Base-by-base conservation (phyloP, 305 asterid species). In the Plantago lanceolata region DNA sequence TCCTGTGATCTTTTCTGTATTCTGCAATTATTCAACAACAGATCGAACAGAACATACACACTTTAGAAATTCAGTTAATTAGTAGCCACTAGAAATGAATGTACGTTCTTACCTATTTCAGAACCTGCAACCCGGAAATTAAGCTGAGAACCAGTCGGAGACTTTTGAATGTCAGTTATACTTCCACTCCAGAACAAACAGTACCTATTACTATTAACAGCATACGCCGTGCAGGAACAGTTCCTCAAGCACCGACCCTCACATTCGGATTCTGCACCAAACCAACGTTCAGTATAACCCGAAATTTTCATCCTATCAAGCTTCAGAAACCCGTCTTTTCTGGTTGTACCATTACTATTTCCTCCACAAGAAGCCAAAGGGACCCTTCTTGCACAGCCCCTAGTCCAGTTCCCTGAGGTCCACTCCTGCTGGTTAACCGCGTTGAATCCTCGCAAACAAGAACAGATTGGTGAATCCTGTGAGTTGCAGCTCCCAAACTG, bases 191-290 rank as follows among this genome's bases (percentile, higher is more conserved):
- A 83, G 16, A 48, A 73, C 76, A 85, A 63, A 60, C 85, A 80
- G 14, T 79, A 82, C 16, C 70, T 77, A 11, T 79, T 78, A 1
- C 56, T 19, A 51, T 62, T 68, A 70, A 61, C 76, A 0, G 82
- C 73, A 65, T 79, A 85, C 0, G 85, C 87, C 65, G 69, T 18
- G 54, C 92, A 82, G 14, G 82, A 78, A 61, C 89, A 82, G n/a
- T 76, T 57, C 26, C 67, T 56, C 72, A 69, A 73, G 62, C 92
- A 82, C 40, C 54, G 24, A 45, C 51, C 21, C 26, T 49, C 60
- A 43, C 88, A 84, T 18, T 74, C 73, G 2, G 72, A 65, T 55
- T 75, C 84, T 24, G 26, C 26, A 57, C 61, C 66, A 1, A 61
- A 49, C 17, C 48, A 60, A 67, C 63, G 61, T 57, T 72, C 43